phyloP scores from a whole-genome alignment of 371 early-diverging fungal genomes.

The Saksenaea oblongispora region DNA sequence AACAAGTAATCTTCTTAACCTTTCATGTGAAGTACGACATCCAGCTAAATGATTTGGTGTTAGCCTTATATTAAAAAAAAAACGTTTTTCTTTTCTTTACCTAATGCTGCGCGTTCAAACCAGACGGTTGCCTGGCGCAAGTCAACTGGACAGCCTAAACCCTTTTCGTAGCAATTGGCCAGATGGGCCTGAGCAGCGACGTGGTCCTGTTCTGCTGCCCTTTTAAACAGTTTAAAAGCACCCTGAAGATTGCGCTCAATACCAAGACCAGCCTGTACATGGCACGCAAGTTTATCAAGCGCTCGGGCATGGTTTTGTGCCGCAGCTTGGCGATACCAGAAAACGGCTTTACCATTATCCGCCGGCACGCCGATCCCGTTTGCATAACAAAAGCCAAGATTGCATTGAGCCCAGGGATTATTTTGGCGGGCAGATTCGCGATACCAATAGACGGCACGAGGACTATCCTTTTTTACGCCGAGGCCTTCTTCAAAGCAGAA shows the following conservation, averaged over 20 bases:
- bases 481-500: slow-evolving; percentile 77
- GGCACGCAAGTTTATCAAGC: slow-evolving; percentile 81
- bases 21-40: slow-evolving; percentile 59
- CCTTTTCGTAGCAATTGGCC: slow-evolving; percentile 72
- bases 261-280: slow-evolving; percentile 77
- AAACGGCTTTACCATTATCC: slow-evolving; percentile 60
- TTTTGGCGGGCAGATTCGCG: slow-evolving; percentile 69
- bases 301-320: slow-evolving; percentile 67
- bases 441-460: slow-evolving; percentile 79
- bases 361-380: slow-evolving; percentile 70
- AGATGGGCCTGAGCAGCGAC: slow-evolving; percentile 62
- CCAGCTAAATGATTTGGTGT: slow-evolving; percentile 30
- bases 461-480: slow-evolving; percentile 62
- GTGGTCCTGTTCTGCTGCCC: slow-evolving; percentile 67
- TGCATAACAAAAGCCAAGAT: slow-evolving; percentile 80
- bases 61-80: neutral
- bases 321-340: slow-evolving; percentile 71
- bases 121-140: slow-evolving; percentile 61
- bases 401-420: slow-evolving; percentile 83
- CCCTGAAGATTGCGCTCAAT: slow-evolving; percentile 48
- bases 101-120: slow-evolving; percentile 69
- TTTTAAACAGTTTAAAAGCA: slow-evolving; percentile 59
- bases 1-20: slow-evolving; percentile 49
- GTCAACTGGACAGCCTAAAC: slow-evolving; percentile 63
- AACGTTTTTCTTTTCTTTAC: slow-evolving; percentile 22